phyloP scores from a whole-genome alignment of 306 rosid genomes.

The Potentilla sterilis region DNA sequence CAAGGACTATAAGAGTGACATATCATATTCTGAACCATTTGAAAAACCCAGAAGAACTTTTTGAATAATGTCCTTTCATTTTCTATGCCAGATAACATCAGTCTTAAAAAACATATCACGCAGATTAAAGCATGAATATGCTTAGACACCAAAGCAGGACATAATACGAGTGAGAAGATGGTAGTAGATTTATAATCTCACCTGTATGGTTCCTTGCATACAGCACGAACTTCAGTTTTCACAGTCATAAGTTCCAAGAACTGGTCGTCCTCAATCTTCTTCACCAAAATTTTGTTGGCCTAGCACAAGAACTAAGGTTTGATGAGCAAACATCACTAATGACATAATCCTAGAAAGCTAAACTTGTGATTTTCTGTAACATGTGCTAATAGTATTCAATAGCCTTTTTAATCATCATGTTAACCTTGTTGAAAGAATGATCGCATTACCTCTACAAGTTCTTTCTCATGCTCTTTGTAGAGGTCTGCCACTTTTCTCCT shows the following conservation, averaged over 20 bases:
- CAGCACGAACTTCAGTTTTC: constrained; percentile 76
- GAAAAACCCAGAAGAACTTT: background rate
- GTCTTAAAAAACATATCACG: background rate
- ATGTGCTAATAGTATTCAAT: constrained; percentile 13
- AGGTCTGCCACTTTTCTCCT: constrained; percentile 85
- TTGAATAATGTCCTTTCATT: background rate
- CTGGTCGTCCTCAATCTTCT: constrained; percentile 91
- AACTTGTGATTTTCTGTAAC: constrained; percentile 11
- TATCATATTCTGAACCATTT: background rate
- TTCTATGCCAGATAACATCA: background rate
- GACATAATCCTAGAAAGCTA: constrained; percentile 13
- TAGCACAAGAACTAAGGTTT: constrained; percentile 36
- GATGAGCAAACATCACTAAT: constrained; percentile 33
- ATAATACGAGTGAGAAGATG: constrained; percentile 20
- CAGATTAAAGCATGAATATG: constrained; percentile 18
- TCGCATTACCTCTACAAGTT: constrained; percentile 74
- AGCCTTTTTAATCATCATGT: constrained; percentile 14
- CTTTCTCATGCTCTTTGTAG: constrained; percentile 89
- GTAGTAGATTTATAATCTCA: constrained; percentile 29
- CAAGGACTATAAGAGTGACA: background rate
- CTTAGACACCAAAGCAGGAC: constrained; percentile 2
- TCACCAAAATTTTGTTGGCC: constrained; percentile 81
- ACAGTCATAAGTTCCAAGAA: constrained; percentile 81
- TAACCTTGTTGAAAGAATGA: constrained; percentile 15
- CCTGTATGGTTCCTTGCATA: constrained; percentile 97